A percentile compares a stretch with the other conserved stretches of the same genome.
Evolutionary conservation across 148 eudicot genomes (phyloP).

Genomic region (Rhododendron mucronatum): DNA sequence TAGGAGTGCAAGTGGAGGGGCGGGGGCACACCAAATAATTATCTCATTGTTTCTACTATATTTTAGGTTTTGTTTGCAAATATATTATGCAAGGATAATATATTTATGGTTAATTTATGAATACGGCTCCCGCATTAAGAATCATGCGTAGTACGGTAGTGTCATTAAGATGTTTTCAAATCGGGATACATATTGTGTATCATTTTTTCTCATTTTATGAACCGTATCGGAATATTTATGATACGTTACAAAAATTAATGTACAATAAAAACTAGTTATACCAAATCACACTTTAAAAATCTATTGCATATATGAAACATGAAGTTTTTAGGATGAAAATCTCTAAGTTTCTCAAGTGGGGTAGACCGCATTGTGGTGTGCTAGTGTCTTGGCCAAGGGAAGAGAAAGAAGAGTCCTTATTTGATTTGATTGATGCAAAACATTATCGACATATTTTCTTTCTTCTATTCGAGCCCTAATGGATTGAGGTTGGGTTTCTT

Average conservation of each 20-base stretch:
- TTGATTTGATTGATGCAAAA: too few species aligned
- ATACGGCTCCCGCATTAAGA: too few species aligned
- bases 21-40: too few species aligned
- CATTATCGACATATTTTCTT: too few species aligned
- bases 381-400: background rate
- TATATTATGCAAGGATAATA: too few species aligned
- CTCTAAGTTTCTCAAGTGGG: background rate
- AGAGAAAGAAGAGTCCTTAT: background rate
- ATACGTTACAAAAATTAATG: background rate
- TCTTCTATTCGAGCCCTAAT: background rate
- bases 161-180: background rate
- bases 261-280: background rate
- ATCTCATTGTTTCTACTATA: too few species aligned
- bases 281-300: too few species aligned
- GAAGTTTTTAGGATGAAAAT: background rate
- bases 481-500: background rate
- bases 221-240: too few species aligned
- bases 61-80: too few species aligned
- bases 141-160: background rate
- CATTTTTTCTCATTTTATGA: background rate
- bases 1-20: too few species aligned
- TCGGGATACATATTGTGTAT: background rate
- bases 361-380: background rate
- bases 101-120: too few species aligned
- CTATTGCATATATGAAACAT: too few species aligned